These are phyloP conservation scores for Maudiozyma turicensis DNA, from an alignment of 805 yeast genomes.

Conservation along the genomic window DNA sequence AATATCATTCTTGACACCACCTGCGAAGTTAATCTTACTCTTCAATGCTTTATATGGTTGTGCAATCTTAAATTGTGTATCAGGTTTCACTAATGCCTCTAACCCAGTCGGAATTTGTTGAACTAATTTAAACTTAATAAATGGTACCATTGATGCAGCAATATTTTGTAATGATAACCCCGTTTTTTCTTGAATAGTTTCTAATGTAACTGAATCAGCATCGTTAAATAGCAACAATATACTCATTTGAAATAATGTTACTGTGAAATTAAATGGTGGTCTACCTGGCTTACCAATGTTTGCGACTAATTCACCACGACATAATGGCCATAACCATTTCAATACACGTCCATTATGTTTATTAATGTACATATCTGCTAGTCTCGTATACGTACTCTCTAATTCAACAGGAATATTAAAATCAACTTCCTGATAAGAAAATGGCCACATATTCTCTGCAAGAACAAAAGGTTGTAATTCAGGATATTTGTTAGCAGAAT, in stretches of 20 bases:
- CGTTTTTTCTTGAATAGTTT: slow-evolving; percentile 55
- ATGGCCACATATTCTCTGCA: slow-evolving; percentile 88
- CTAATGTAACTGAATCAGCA: slow-evolving; percentile 35
- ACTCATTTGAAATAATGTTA: slow-evolving; percentile 79
- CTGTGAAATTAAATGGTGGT: slow-evolving; percentile 72
- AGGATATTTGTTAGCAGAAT: slow-evolving; percentile 24
- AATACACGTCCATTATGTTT: slow-evolving; percentile 82
- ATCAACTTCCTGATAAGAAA: slow-evolving; percentile 32
- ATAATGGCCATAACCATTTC: slow-evolving; percentile 93
- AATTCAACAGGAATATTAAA: slow-evolving; percentile 63
- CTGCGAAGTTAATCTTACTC: slow-evolving; percentile 70
- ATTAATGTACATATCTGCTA: slow-evolving; percentile 56
- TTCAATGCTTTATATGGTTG: slow-evolving; percentile 79
- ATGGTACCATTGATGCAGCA: slow-evolving; percentile 68
- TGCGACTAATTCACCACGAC: slow-evolving; percentile 85
- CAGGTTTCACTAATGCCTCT: slow-evolving; percentile 41
- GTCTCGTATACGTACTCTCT: slow-evolving; percentile 50
- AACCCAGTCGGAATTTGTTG: slow-evolving; percentile 55
- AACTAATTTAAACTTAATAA: slow-evolving; percentile 68
- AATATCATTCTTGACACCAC: slow-evolving; percentile 38
- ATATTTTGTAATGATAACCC: slow-evolving; percentile 56
- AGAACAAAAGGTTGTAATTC: slow-evolving; percentile 69
- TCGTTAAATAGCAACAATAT: slow-evolving; percentile 79
- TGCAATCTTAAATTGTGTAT: slow-evolving; percentile 59
- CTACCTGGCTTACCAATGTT: slow-evolving; percentile 72